Conservation (phyloP, 441 rosid species). For the Eutrema salsugineum region DNA sequence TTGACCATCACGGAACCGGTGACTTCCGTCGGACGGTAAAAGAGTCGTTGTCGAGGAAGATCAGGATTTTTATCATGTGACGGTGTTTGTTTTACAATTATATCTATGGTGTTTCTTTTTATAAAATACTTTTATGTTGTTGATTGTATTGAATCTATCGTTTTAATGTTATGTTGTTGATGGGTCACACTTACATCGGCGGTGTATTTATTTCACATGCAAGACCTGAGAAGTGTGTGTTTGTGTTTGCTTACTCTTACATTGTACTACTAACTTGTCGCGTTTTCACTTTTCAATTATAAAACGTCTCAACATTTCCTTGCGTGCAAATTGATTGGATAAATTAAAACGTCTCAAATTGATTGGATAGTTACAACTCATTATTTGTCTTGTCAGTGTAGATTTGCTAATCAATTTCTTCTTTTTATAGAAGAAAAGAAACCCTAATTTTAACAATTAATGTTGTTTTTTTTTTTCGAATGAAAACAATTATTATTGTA, state of each 20-base stretch:
- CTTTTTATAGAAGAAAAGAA: neutral
- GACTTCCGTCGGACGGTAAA: conserved; percentile 5
- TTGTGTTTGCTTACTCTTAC: neutral
- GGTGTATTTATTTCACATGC: conserved; percentile 6
- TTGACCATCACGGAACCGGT: conserved; percentile 8
- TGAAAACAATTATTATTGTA: neutral
- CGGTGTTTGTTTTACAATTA: neutral
- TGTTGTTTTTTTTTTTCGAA: too few relatives aligned
- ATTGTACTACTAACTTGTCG: neutral
- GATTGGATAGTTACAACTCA: neutral
- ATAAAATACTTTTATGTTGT: neutral
- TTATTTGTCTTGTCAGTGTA: neutral
- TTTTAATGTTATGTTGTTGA: neutral
- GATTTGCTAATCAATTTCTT: neutral
- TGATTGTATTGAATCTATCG: neutral
- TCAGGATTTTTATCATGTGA: neutral
- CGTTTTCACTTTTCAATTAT: neutral
- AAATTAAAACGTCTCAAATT: too few relatives aligned
- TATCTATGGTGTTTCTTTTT: neutral
- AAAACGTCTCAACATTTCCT: neutral
- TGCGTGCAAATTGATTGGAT: neutral
- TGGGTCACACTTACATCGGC: neutral
- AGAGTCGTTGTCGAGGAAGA: neutral
- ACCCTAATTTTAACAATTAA: neutral
- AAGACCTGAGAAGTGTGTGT: neutral